A percentile compares a stretch with the other conserved stretches of the same genome.
Evolutionary conservation across 2,329 filamentous ascomycete species (phyloP).

Genomic region (Aotearoamyces nothofagi): DNA sequence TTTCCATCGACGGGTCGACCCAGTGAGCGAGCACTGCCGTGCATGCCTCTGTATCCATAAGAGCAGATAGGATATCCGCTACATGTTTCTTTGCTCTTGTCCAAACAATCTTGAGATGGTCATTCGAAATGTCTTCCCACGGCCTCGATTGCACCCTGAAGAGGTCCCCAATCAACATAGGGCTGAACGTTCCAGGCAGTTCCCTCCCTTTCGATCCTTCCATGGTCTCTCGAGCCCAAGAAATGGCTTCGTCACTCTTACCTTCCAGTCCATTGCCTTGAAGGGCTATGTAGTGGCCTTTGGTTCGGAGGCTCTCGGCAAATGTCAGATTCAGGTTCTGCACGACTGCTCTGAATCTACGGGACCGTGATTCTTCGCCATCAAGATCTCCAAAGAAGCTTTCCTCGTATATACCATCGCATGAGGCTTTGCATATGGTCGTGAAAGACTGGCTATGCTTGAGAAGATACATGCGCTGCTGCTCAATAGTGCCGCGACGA

Average conservation of each 20-base stretch:
- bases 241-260: background rate
- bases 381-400: constrained; percentile 4
- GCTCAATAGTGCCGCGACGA: constrained; percentile 6
- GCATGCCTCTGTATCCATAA: background rate
- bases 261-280: constrained; percentile 1
- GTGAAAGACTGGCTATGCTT: constrained; percentile 16
- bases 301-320: constrained; percentile 5
- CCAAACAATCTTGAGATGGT: constrained; percentile 8
- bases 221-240: background rate
- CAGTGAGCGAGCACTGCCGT: background rate
- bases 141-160: constrained; percentile 9
- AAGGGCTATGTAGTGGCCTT: constrained; percentile 2
- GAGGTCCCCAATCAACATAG: constrained; percentile 8
- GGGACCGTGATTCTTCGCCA: constrained; percentile 2
- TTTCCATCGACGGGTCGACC: too few species aligned
- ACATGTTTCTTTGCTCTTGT: constrained; percentile 5
- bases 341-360: constrained; percentile 5
- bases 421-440: constrained; percentile 16
- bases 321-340: constrained; percentile 6
- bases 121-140: constrained; percentile 5
- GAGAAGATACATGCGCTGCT: constrained; percentile 14
- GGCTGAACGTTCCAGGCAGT: constrained; percentile 7
- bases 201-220: background rate
- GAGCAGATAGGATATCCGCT: background rate
- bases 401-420: constrained; percentile 19